Conservation (phyloP, 2,329 filamentous ascomycete species). For the Claviceps paspali region DNA sequence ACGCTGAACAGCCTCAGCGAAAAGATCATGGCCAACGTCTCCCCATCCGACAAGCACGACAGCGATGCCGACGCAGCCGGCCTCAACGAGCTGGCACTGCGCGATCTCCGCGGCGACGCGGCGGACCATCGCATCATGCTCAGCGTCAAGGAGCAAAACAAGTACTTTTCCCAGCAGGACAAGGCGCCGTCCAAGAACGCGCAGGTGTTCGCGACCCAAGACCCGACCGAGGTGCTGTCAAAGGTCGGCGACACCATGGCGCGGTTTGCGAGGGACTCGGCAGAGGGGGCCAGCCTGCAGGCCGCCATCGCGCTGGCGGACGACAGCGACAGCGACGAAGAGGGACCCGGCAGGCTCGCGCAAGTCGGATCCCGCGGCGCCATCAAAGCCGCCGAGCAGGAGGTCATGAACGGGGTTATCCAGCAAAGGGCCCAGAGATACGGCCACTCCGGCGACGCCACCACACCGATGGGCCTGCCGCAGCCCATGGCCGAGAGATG, state of each 20-base stretch:
- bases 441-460: slow-evolving; percentile 31
- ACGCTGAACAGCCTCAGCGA: slow-evolving; percentile 83
- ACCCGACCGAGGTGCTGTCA: slow-evolving; percentile 52
- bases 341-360: slow-evolving; percentile 29
- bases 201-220: slow-evolving; percentile 49
- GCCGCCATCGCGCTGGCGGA: slow-evolving; percentile 53
- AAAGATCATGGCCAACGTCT: slow-evolving; percentile 81
- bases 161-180: slow-evolving; percentile 55
- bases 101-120: slow-evolving; percentile 62
- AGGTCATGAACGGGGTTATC: slow-evolving; percentile 50
- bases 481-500: slow-evolving; percentile 42
- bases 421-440: slow-evolving; percentile 46
- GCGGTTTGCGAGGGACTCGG: slow-evolving; percentile 29
- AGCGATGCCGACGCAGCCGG: slow-evolving; percentile 55
- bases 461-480: slow-evolving; percentile 38
- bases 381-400: slow-evolving; percentile 46
- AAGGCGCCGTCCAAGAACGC: slow-evolving; percentile 29
- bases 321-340: slow-evolving; percentile 52
- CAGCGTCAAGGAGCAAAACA: slow-evolving; percentile 75
- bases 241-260: slow-evolving; percentile 48
- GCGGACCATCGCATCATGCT: slow-evolving; percentile 67
- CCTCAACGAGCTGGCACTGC: slow-evolving; percentile 59
- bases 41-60: slow-evolving; percentile 56
- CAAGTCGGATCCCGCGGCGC: slow-evolving; percentile 58
- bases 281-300: slow-evolving; percentile 43